Evolutionary conservation across 179 eudicot species (phyloP), one percentile per base, ranked within the genome.

Genomic region (Monotropa hypopitys): DNA sequence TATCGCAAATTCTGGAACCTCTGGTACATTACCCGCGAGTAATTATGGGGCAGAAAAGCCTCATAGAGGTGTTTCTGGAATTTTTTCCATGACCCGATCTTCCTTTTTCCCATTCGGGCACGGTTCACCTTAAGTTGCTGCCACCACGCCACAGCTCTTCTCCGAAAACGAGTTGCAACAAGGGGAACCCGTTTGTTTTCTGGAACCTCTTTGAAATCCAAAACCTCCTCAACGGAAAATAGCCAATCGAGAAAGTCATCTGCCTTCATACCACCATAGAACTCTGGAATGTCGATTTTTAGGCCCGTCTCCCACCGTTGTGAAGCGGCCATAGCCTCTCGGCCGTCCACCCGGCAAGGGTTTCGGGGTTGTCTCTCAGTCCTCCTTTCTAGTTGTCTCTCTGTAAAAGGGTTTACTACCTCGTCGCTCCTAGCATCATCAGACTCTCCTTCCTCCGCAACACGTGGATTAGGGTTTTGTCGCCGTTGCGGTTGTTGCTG

Each of bases 141-240:
- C 54, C 18, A 16, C 54, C 54, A 46, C 12, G 15, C 13, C 12
- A 2, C 50, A 46, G 50, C 50, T 8, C 54, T 50, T 1, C 15
- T n/a, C 18, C 54, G n/a, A 15, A 50, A 50, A 0, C 54, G n/a
- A 16, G n/a, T 50, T 15, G 54, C 54, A 0, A 50, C 21, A 4
- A 50, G 18, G 18, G 54, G 3, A 4, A 50, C 54, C 18, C 5
- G n/a, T 50, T 50, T 50, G 18, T 50, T 15, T 2, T 50, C 54
- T 3, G 54, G 54, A 1, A 50, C 54, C 2, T 3, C 54, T 6
- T 50, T 50, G 18, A 50, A 50, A 4, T 50, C 54, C 89, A 33
- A 92, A 89, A 82, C 92, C 86, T 77, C 97, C 95, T 70, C 90
- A 71, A 40, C 95, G 92, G 5, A 20, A 15, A 50, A 12, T 12